Evolutionary conservation across 2,329 filamentous ascomycete genomes (phyloP).

Genomic region (Ceratocystis papillata): DNA sequence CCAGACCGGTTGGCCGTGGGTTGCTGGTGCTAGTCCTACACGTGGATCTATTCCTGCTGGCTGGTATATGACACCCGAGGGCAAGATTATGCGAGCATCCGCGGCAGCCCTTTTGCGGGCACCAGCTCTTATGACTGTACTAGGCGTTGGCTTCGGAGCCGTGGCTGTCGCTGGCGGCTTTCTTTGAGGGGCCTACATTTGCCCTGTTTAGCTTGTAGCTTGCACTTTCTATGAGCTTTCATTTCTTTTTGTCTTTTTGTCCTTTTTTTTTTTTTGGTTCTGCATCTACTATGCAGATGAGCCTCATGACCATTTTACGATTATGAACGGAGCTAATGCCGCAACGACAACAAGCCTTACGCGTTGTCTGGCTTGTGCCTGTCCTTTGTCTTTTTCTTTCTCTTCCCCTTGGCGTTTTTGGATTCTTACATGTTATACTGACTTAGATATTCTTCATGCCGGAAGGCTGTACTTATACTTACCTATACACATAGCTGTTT

Average conservation of each 20-base stretch:
- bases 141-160: conserved; percentile 24
- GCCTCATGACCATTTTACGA: not conserved
- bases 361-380: not conserved
- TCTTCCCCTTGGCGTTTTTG: not conserved
- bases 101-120: conserved; percentile 35
- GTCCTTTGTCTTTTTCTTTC: conserved; percentile 5
- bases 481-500: not conserved
- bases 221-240: no score
- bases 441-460: conserved; percentile 4
- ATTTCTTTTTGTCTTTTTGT: no score
- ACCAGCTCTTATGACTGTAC: conserved; percentile 27
- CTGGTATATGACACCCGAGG: conserved; percentile 68
- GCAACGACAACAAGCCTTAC: not conserved
- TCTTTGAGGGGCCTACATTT: no score
- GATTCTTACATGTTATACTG: not conserved
- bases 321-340: not conserved
- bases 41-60: conserved; percentile 57
- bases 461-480: not conserved
- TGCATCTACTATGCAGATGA: not conserved
- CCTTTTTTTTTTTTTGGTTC: not conserved
- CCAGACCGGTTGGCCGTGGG: conserved; percentile 59
- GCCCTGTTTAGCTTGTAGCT: no score
- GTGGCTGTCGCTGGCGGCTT: not conserved
- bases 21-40: conserved; percentile 43
- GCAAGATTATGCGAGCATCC: conserved; percentile 67